Base-by-base conservation (phyloP, 495 filamentous ascomycete genomes). In the Hamigera avellanea region DNA sequence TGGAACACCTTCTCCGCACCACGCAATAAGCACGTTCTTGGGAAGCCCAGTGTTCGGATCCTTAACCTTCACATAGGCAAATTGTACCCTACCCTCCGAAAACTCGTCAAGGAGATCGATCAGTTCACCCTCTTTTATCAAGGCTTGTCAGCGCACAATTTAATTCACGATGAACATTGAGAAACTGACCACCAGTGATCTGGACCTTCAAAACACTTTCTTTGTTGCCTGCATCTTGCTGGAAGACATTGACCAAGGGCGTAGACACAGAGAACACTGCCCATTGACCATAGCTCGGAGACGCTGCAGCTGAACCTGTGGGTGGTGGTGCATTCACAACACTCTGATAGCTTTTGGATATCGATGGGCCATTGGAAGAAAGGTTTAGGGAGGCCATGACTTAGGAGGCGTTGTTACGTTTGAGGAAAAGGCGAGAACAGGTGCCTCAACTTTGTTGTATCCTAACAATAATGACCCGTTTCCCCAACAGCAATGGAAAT, bases 1-100 rank as follows among this genome's bases (percentile, higher is more conserved):
- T 6, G 91, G 91, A n/a, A 99, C 91, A 39, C 93, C 93, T 48
- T 93, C 88, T 28, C 91, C 91, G 55, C 91, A 99, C 91, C 91
- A 99, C 28, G 78, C 88, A 48, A 99, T 86, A 33, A 99, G 67
- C 28, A 91, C 86, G 54, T 80, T 82, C 64, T 99, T 99, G 17
- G 89, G 85, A 7, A 99, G 68, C 5, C 77, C 72, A 1, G 83
- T 86, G 54, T 99, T 99, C 9, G 85, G 80, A 53, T 96, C 93
- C 48, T 83, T 95, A 59, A 99, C 80, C 61, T 93, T 95, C 37
- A 91, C 78, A 51, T 88, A 99, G 15, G 87, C 91, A 61, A 95
- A 96, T 66, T 99, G 91, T 33, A 96, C 79, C 43, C 86, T 78
- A 29, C 91, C 91, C 58, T 99, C 91, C 37, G 79, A 95, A 60